phyloP scores from a whole-genome alignment of 768 basidiomycete species.

The Pholiota molesta region DNA sequence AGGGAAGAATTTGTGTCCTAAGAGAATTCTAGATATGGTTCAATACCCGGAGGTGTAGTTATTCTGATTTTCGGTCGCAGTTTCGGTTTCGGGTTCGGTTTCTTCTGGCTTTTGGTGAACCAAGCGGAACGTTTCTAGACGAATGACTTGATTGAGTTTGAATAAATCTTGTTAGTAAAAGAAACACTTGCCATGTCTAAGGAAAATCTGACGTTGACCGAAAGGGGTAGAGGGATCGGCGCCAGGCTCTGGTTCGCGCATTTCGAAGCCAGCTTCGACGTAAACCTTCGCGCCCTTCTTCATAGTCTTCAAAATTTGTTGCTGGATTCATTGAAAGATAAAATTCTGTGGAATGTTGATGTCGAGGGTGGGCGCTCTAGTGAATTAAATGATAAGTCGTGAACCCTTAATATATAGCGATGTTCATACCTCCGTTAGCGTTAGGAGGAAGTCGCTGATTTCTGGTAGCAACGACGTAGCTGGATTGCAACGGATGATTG shows the following conservation, averaged over 20 bases:
- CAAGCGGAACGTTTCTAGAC: constrained; percentile 57
- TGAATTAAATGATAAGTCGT: neutral
- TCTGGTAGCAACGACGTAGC: constrained; percentile 78
- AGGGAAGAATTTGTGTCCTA: constrained; percentile 2
- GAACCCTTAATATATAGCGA: neutral
- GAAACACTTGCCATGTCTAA: constrained; percentile 66
- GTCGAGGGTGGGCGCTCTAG: constrained; percentile 54
- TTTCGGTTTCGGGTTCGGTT: neutral
- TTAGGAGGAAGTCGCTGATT: constrained; percentile 61
- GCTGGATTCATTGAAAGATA: constrained; percentile 68
- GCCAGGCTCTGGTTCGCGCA: constrained; percentile 69
- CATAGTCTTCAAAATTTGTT: constrained; percentile 68
- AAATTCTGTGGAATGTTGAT: constrained; percentile 76
- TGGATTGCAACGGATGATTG: constrained; percentile 26
- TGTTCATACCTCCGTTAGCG: constrained; percentile 60
- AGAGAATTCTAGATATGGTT: neutral
- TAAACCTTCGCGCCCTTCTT: constrained; percentile 77
- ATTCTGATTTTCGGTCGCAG: neutral
- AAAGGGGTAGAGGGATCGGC: constrained; percentile 69
- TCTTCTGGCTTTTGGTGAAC: constrained; percentile 36
- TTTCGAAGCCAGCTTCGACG: constrained; percentile 78
- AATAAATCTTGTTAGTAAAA: neutral
- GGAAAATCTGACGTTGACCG: constrained; percentile 81
- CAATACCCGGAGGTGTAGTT: constrained; percentile 3
- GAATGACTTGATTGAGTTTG: neutral